Conservation (phyloP, 257 asterid species). For the Leonotis leonurus region DNA sequence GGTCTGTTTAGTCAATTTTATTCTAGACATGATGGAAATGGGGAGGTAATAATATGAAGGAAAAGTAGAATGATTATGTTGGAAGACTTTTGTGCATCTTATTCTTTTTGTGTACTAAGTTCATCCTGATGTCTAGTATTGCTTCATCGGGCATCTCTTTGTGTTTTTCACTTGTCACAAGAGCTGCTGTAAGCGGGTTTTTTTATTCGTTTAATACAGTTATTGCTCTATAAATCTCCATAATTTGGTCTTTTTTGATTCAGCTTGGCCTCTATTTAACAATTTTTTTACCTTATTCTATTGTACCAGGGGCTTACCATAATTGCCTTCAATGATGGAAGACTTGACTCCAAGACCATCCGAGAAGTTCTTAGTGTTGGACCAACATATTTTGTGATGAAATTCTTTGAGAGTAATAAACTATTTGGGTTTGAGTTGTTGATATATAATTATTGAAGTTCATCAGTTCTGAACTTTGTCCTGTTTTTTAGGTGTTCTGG, state of each 20-base stretch:
- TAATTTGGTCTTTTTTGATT: conserved; percentile 6
- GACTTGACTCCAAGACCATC: conserved; percentile 43
- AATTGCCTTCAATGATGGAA: conserved; percentile 60
- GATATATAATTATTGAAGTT: background rate
- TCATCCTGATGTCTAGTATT: too few species aligned
- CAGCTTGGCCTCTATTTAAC: background rate
- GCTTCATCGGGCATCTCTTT: too few species aligned
- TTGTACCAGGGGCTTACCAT: conserved; percentile 68
- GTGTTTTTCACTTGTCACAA: too few species aligned
- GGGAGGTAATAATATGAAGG: too few species aligned
- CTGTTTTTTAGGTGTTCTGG: conserved; percentile 55
- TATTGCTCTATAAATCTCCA: background rate
- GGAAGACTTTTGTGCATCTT: too few species aligned
- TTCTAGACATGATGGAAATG: too few species aligned
- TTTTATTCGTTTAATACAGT: background rate
- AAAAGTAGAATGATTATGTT: too few species aligned
- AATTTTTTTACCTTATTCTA: conserved; percentile 3
- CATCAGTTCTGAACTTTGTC: conserved; percentile 2
- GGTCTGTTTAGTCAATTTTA: too few species aligned
- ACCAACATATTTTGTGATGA: conserved; percentile 92
- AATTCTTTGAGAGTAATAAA: conserved; percentile 61
- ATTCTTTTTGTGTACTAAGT: too few species aligned
- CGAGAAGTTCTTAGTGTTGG: conserved; percentile 91
- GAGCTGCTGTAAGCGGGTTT: background rate
- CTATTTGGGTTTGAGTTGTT: conserved; percentile 4